Conservation (phyloP, 371 early-diverging fungal species). For the Homolaphlyctis polyrhiza region DNA sequence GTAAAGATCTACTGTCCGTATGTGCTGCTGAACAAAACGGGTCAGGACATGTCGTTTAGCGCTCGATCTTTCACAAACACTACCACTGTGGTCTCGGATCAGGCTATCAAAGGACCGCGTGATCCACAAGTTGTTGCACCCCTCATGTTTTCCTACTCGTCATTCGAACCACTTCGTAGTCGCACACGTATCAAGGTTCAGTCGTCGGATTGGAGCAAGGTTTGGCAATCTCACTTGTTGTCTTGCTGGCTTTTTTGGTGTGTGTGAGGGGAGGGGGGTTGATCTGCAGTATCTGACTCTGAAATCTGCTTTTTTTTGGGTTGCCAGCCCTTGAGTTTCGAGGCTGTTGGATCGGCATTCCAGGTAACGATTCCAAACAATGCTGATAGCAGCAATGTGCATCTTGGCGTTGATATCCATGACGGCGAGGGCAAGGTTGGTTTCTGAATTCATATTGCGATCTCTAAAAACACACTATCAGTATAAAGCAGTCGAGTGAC, state of each 20-base stretch:
- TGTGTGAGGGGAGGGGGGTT: not conserved
- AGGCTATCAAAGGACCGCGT: not conserved
- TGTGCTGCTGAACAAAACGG: constrained; percentile 90
- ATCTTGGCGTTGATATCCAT: constrained; percentile 79
- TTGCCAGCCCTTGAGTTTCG: constrained; percentile 81
- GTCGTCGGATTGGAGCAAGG: constrained; percentile 81
- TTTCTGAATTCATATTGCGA: not conserved
- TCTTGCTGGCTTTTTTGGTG: not conserved
- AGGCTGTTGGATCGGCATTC: constrained; percentile 84
- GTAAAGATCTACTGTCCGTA: constrained; percentile 64
- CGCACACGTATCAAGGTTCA: constrained; percentile 72
- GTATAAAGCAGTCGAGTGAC: not conserved
- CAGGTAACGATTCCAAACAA: constrained; percentile 64
- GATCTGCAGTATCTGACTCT: constrained; percentile 3
- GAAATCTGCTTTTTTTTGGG: not conserved
- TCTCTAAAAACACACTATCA: not conserved
- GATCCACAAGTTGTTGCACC: constrained; percentile 43
- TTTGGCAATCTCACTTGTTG: not conserved
- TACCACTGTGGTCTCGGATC: no score
- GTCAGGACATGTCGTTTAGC: constrained; percentile 71
- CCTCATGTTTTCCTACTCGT: constrained; percentile 91
- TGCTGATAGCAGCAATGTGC: constrained; percentile 51
- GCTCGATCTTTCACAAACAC: constrained; percentile 73
- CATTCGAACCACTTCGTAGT: constrained; percentile 68
- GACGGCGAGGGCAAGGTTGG: constrained; percentile 68